Base-by-base conservation (phyloP, 2,329 filamentous ascomycete species). In the Graphilbum sp. region DNA sequence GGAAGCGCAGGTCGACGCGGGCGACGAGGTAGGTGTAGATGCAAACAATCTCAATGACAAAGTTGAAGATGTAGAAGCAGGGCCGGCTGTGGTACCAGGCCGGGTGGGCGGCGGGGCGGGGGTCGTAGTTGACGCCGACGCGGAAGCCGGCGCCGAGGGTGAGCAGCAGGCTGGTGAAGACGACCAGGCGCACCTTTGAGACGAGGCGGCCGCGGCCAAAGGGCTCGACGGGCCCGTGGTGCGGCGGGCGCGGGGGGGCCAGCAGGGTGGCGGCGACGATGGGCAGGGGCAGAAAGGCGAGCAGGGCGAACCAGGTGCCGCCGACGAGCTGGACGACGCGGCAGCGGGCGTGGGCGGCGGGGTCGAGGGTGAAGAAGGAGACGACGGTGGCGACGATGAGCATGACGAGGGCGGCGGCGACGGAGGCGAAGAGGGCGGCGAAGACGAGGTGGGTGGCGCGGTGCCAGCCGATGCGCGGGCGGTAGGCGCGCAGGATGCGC, bases 21-120 rank as follows among this genome's bases (percentile, higher is more conserved):
- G 67, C 56, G 15, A 79, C 50, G 0, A 76, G 66, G 56, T 82
- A 88, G 9, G 76, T 58, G 38, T 66, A 68, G 5, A 88, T 66
- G 29, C 85, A 73, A 19, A 79, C 51, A 31, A 87, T 60, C 56
- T 93, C 86, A 29, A 87, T 63, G 15, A 61, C 62, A 51, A 82
- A 92, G 58, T 83, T 81, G 61, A 90, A 82, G 51, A 75, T 59
- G 60, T 90, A 93, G 61, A 85, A 93, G 49, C 70, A 73, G 2
- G 75, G 69, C 53, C 78, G 81, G 50, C 62, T 62, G 49, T 84
- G 69, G 52, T 77, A 88, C 68, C 76, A 81, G 5, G 75, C 76
- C 2, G 80, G 74, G 41, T 72, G 32, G 11, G 33, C 60, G 40
- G 50, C 48, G 4, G 63, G 71, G 21, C 65, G 67, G 1, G 62